Conservation (phyloP, 352 stramenopile genomes). For the Peronospora farinosa region DNA sequence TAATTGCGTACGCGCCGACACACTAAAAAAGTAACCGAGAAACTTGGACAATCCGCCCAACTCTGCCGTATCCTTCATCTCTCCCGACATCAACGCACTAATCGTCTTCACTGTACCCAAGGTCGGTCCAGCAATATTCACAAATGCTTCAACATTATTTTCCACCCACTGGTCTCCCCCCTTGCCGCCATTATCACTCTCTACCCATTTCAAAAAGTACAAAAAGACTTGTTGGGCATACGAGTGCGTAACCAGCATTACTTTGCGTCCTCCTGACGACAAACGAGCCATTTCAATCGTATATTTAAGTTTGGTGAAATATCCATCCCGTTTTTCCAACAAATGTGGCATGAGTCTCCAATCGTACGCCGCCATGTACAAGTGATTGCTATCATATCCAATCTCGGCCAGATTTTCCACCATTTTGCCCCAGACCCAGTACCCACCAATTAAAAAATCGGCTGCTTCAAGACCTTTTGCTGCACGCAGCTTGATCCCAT, state of each 20-base stretch:
- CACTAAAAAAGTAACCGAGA: conserved; percentile 73
- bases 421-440: conserved; percentile 93
- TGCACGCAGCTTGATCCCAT: conserved; percentile 66
- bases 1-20: conserved; percentile 44
- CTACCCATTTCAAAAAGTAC: conserved; percentile 95
- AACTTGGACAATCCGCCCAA: conserved; percentile 83
- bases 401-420: conserved; percentile 88
- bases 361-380: conserved; percentile 87
- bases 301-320: conserved; percentile 91
- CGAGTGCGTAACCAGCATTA: conserved; percentile 90
- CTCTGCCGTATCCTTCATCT: conserved; percentile 93
- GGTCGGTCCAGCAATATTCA: conserved; percentile 92
- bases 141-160: conserved; percentile 84
- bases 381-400: conserved; percentile 88
- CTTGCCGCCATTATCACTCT: conserved; percentile 74
- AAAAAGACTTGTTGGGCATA: conserved; percentile 90
- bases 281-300: conserved; percentile 87
- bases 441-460: conserved; percentile 91
- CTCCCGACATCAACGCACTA: conserved; percentile 88
- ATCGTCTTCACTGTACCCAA: conserved; percentile 91
- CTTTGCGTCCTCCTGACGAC: conserved; percentile 69
- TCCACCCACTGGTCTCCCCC: conserved; percentile 90
- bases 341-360: conserved; percentile 72
- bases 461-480: conserved; percentile 88
- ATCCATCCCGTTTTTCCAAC: conserved; percentile 73